A percentile compares a stretch with the other conserved stretches of the same genome.
Evolutionary conservation across 257 asterid genomes (phyloP).

Genomic region (Cynanchum wilfordii): DNA sequence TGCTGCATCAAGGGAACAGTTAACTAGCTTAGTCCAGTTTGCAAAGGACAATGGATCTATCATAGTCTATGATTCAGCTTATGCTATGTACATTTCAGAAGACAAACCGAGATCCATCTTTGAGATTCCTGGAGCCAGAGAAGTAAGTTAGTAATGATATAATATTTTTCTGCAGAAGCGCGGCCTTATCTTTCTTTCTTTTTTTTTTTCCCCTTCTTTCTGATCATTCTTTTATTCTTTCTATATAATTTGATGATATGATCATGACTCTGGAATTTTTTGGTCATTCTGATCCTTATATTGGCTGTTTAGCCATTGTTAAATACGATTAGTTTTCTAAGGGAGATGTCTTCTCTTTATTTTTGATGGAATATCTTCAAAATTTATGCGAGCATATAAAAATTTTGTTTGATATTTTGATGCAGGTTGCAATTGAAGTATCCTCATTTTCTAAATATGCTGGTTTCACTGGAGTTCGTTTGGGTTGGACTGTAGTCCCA

Average conservation of each 20-base stretch:
- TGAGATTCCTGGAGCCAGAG: conserved; percentile 97
- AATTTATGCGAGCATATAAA: neutral
- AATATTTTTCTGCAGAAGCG: neutral
- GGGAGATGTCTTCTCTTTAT: neutral
- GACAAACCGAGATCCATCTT: conserved; percentile 83
- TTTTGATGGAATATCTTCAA: neutral
- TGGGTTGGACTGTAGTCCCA: conserved; percentile 96
- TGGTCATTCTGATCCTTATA: neutral
- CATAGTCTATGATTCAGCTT: conserved; percentile 93
- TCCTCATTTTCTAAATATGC: conserved; percentile 96
- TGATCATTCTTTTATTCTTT: neutral
- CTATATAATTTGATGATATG: neutral
- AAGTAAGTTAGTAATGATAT: conserved; percentile 37
- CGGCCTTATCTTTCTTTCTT: neutral
- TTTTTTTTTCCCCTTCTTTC: no score
- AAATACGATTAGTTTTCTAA: neutral
- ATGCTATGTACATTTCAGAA: conserved; percentile 92
- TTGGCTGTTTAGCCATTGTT: neutral
- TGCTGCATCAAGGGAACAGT: conserved; percentile 88
- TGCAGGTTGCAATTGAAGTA: conserved; percentile 95
- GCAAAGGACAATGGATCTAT: conserved; percentile 93
- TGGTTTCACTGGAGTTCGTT: conserved; percentile 96
- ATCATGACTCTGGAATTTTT: neutral
- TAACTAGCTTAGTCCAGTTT: conserved; percentile 72
- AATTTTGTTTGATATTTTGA: conserved; percentile 1